Evolutionary conservation across 2,329 filamentous ascomycete genomes (phyloP).

Genomic region (Scedosporium apiospermum): DNA sequence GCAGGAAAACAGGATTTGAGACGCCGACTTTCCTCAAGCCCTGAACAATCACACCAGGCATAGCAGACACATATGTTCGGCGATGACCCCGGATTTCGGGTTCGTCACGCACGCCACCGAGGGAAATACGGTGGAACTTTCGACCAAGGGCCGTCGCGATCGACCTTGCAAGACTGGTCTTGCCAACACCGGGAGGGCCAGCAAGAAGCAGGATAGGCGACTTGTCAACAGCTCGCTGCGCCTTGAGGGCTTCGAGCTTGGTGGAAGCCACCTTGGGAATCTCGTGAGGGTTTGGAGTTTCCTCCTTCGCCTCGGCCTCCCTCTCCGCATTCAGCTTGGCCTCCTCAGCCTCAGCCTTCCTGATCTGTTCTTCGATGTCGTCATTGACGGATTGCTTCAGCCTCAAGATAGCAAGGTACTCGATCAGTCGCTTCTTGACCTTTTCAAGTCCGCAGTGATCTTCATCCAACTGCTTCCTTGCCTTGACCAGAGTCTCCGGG

Average conservation of each 20-base stretch:
- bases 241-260: slow-evolving; percentile 66
- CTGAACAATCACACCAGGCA: slow-evolving; percentile 91
- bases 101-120: slow-evolving; percentile 91
- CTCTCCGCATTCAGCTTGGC: slow-evolving; percentile 20
- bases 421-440: slow-evolving; percentile 91
- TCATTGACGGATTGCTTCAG: slow-evolving; percentile 88
- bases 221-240: slow-evolving; percentile 83
- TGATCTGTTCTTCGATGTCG: slow-evolving; percentile 71
- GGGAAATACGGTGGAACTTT: slow-evolving; percentile 94
- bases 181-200: slow-evolving; percentile 88
- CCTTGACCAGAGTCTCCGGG: slow-evolving; percentile 64
- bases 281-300: slow-evolving; percentile 23
- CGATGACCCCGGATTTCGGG: slow-evolving; percentile 94
- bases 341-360: slow-evolving; percentile 50
- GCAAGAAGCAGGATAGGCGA: slow-evolving; percentile 91
- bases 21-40: slow-evolving; percentile 93
- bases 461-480: slow-evolving; percentile 83
- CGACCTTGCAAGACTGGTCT: slow-evolving; percentile 90
- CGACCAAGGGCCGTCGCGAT: slow-evolving; percentile 85
- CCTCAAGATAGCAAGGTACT: slow-evolving; percentile 92
- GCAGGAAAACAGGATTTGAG: slow-evolving; percentile 85
- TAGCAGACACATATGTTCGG: slow-evolving; percentile 95
- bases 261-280: slow-evolving; percentile 22
- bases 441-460: slow-evolving; percentile 96
- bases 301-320: slow-evolving; percentile 29